phyloP scores from a whole-genome alignment of 371 early-diverging fungal genomes.

The Pancytospora epiphaga region DNA sequence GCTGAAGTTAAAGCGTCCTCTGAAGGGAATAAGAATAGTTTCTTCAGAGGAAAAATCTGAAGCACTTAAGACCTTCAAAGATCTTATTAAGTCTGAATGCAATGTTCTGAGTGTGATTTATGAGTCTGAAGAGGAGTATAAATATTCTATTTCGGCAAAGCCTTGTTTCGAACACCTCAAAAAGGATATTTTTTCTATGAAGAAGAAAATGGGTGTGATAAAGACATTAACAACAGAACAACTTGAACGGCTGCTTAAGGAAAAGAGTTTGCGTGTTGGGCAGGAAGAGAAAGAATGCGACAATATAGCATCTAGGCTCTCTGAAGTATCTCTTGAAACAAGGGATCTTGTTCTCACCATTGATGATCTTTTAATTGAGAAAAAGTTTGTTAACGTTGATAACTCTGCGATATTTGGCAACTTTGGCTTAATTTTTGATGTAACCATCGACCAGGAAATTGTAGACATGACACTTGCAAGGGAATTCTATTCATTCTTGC shows the following conservation, averaged over 20 bases:
- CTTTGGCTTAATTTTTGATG: slow-evolving; percentile 75
- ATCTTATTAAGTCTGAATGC: slow-evolving; percentile 60
- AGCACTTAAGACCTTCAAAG: slow-evolving; percentile 70
- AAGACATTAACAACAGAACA: slow-evolving; percentile 17
- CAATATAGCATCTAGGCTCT: too few species aligned
- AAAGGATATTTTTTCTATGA: slow-evolving; percentile 38
- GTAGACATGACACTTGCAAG: slow-evolving; percentile 82
- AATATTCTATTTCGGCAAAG: slow-evolving; percentile 32
- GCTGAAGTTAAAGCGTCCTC: slow-evolving; percentile 86
- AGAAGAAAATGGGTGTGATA: slow-evolving; percentile 46
- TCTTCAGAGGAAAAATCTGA: slow-evolving; percentile 74
- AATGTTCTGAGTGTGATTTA: slow-evolving; percentile 42
- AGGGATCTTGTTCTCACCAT: too few species aligned
- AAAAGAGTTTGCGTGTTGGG: background rate
- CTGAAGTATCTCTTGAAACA: background rate
- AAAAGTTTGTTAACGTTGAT: slow-evolving; percentile 20
- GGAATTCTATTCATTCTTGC: slow-evolving; percentile 90
- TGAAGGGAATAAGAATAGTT: slow-evolving; percentile 80
- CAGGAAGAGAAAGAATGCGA: slow-evolving; percentile 1
- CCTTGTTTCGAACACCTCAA: slow-evolving; percentile 53
- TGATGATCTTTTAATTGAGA: slow-evolving; percentile 45
- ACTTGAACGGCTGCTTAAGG: slow-evolving; percentile 5
- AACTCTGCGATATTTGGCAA: slow-evolving; percentile 26
- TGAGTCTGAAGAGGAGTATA: slow-evolving; percentile 18
- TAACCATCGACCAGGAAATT: slow-evolving; percentile 68